Percentiles rank a stretch among this genome's conserved stretches.
Evolutionary conservation across 306 rosid species (phyloP).

Genomic region (Phaseolus lunatus): DNA sequence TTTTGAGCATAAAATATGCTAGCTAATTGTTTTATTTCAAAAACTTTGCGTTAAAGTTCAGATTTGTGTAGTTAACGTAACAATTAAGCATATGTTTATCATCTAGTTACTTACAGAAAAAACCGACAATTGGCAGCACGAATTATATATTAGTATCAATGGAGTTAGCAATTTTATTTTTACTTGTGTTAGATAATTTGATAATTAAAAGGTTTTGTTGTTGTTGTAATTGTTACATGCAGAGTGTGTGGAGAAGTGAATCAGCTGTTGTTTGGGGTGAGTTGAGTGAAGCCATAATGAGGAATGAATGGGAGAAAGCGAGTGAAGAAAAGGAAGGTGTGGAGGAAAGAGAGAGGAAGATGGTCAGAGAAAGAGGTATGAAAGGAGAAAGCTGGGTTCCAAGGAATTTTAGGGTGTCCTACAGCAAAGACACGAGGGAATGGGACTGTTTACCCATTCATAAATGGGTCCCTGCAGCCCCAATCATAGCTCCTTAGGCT

Average conservation of each 20-base stretch:
- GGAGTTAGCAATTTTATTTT: too few relatives aligned
- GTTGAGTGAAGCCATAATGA: constrained; percentile 69
- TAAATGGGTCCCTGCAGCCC: constrained; percentile 61
- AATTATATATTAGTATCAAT: too few relatives aligned
- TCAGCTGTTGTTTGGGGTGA: constrained; percentile 77
- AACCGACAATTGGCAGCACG: too few relatives aligned
- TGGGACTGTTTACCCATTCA: constrained; percentile 73
- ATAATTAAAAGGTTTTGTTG: neutral
- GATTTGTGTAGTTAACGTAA: neutral
- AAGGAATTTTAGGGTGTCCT: constrained; percentile 62
- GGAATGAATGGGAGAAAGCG: constrained; percentile 75
- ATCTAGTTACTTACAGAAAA: too few relatives aligned
- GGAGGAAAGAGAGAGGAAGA: constrained; percentile 73
- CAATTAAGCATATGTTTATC: neutral
- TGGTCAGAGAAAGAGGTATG: constrained; percentile 51
- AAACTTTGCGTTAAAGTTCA: neutral
- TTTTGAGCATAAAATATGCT: neutral
- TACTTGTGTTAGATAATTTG: too few relatives aligned
- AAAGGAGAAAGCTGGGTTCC: constrained; percentile 67
- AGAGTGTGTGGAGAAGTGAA: constrained; percentile 73
- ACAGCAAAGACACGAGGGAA: constrained; percentile 52
- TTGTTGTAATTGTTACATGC: neutral
- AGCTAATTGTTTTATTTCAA: neutral
- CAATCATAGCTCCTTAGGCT: constrained; percentile 23
- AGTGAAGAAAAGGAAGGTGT: constrained; percentile 67